Evolutionary conservation across 2,329 filamentous ascomycete species (phyloP).

Genomic region (Whalleya microplaca): DNA sequence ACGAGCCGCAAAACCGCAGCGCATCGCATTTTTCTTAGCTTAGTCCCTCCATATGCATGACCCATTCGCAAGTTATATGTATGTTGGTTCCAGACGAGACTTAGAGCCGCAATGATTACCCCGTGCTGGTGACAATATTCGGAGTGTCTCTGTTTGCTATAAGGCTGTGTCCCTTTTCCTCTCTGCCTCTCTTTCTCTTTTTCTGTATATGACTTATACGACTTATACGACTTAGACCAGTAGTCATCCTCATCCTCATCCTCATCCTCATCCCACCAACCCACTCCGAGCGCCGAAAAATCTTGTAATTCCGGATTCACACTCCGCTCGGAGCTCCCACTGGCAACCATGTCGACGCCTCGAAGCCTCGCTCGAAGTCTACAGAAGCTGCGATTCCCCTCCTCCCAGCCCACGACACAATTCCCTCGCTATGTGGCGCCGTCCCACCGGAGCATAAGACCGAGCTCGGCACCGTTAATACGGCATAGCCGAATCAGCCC

Average conservation of each 20-base stretch:
- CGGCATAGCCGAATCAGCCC: slow-evolving; percentile 5
- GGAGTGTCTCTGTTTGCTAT: too few species aligned
- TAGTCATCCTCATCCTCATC: neutral
- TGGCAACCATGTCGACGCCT: slow-evolving; percentile 24
- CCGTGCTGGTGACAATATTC: neutral
- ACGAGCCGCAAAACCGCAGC: neutral
- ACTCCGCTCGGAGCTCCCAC: slow-evolving; percentile 1
- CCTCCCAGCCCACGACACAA: slow-evolving; percentile 9
- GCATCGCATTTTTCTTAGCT: neutral
- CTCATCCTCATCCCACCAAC: slow-evolving; percentile 20
- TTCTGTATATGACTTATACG: neutral
- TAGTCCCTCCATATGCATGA: neutral
- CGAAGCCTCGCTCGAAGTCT: slow-evolving; percentile 17
- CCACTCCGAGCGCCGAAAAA: slow-evolving; percentile 8
- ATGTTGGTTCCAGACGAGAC: neutral
- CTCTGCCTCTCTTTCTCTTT: neutral
- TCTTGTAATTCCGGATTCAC: slow-evolving; percentile 7
- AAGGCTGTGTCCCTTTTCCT: neutral
- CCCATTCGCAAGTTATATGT: neutral
- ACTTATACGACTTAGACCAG: neutral
- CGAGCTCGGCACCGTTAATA: slow-evolving; percentile 20
- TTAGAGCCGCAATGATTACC: neutral
- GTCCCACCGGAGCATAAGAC: slow-evolving; percentile 22
- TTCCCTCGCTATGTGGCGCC: slow-evolving; percentile 6
- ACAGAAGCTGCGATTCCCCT: slow-evolving; percentile 12